Evolutionary conservation across 2,329 filamentous ascomycete species (phyloP), one percentile per base, ranked within the genome.

Genomic region (Blastomyces gilchristii): DNA sequence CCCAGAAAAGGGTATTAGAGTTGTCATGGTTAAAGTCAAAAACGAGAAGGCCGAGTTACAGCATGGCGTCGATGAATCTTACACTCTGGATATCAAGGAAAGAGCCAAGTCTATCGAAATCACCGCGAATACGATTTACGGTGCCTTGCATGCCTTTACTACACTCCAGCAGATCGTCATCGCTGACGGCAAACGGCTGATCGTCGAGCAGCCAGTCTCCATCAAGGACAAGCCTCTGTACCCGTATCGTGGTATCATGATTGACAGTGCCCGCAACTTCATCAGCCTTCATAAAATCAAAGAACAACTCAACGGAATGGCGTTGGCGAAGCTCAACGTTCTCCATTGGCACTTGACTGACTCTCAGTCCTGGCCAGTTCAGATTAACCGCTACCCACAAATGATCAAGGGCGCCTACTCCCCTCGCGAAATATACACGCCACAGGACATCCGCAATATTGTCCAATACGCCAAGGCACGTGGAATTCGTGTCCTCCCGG

Each of bases 401-500:
- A 82, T 83, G 77, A 79, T 75, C 50, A 76, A 80, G 61, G 82
- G 83, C 63, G 81, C 82, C 1, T 84, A 83, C 70, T 83, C 82
- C 0, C 61, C 72, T 11, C 75, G 76, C 4, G 79, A 83, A 66
- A 71, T 74, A 58, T 83, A 79, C 69, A 76, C 77, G 2, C 75
- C 79, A 1, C 67, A 69, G 0, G 74, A 77, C 63, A 70, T 84
- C 56, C 74, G 71, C 22, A 72, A 72, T 2, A 71, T 84, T 59
- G 76, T 84, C 60, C 69, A 70, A 14, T 83, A 83, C 65, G 82
- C 80, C 18, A 75, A 79, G 47, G 78, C 79, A 43, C 83, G 83
- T 22, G 83, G 80, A 63, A 77, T 86, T n/a, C 81, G 84, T 62
- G 76, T 86, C 62, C 76, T 85, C 43, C 81, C 83, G n/a, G 83